Evolutionary conservation across 2,329 filamentous ascomycete species (phyloP).

Genomic region (Exserohilum rostratum): DNA sequence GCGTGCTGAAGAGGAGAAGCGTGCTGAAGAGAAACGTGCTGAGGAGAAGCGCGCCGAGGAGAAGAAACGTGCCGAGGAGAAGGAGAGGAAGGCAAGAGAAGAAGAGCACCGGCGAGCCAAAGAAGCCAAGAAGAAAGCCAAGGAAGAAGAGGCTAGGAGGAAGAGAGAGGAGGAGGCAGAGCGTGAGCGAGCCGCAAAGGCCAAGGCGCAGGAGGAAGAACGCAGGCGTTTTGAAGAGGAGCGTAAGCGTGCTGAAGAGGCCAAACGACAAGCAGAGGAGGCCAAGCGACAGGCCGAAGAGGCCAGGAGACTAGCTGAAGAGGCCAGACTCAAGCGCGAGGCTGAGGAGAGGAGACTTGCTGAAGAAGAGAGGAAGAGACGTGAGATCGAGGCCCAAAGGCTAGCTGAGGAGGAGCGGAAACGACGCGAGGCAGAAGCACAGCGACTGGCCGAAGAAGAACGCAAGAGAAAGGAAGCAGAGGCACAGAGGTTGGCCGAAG

Average conservation of each 20-base stretch:
- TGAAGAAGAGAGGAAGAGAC: conserved; percentile 50
- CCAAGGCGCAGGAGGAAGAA: conserved; percentile 19
- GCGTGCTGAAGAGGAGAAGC: conserved; percentile 56
- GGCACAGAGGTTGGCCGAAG: conserved; percentile 45
- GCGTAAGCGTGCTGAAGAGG: conserved; percentile 50
- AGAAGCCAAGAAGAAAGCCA: conserved; percentile 44
- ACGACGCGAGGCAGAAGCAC: conserved; percentile 37
- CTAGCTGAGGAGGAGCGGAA: conserved; percentile 52
- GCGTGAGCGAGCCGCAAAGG: conserved; percentile 64
- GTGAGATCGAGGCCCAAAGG: background rate
- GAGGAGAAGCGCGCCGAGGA: conserved; percentile 18
- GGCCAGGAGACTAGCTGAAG: conserved; percentile 53
- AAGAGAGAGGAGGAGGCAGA: conserved; percentile 58
- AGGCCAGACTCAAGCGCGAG: conserved; percentile 12
- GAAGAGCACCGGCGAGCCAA: conserved; percentile 45
- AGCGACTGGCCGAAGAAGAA: conserved; percentile 51
- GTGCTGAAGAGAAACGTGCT: conserved; percentile 53
- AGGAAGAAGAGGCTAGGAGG: conserved; percentile 58
- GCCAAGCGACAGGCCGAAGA: conserved; percentile 34
- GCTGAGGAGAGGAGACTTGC: background rate
- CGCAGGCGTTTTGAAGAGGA: conserved; percentile 43
- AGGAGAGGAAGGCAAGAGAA: conserved; percentile 40
- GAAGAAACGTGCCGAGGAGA: conserved; percentile 51
- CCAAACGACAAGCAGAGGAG: conserved; percentile 43
- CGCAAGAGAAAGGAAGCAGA: conserved; percentile 44